Conservation (phyloP, 345 rosid species). For the Salix exigua region DNA sequence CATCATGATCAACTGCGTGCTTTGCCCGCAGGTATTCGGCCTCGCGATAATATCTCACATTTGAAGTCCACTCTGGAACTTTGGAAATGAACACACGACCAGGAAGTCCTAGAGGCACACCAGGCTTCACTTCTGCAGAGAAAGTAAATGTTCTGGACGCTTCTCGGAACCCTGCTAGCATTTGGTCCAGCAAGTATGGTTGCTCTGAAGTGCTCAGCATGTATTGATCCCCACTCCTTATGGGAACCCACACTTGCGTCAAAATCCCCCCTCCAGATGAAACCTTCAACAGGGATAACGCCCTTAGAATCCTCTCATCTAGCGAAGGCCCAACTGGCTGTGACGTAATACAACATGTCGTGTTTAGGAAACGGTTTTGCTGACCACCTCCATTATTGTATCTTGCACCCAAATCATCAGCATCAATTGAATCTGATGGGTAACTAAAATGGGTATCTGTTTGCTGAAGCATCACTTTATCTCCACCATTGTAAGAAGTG, state of each 20-base stretch:
- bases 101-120: constrained; percentile 69
- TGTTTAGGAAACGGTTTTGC: constrained; percentile 24
- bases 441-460: constrained; percentile 26
- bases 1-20: constrained; percentile 59
- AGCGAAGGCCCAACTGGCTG: constrained; percentile 48
- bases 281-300: constrained; percentile 64
- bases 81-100: constrained; percentile 84
- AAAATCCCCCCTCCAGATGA: constrained; percentile 73
- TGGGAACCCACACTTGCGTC: constrained; percentile 88
- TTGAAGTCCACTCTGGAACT: constrained; percentile 94
- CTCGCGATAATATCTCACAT: constrained; percentile 55
- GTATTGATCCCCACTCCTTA: constrained; percentile 54
- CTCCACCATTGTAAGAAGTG: constrained; percentile 37
- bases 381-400: constrained; percentile 19
- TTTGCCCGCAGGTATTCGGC: constrained; percentile 61
- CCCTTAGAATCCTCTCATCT: constrained; percentile 83
- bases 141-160: constrained; percentile 67
- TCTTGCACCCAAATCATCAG: constrained; percentile 25
- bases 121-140: constrained; percentile 59
- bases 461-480: constrained; percentile 36
- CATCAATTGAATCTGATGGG: constrained; percentile 25
- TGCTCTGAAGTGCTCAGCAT: constrained; percentile 71
- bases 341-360: constrained; percentile 24
- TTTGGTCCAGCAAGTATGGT: constrained; percentile 74
- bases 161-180: constrained; percentile 86